Evolutionary conservation across 2,329 filamentous ascomycete genomes (phyloP).

Genomic region (Aspergillus caelatus): DNA sequence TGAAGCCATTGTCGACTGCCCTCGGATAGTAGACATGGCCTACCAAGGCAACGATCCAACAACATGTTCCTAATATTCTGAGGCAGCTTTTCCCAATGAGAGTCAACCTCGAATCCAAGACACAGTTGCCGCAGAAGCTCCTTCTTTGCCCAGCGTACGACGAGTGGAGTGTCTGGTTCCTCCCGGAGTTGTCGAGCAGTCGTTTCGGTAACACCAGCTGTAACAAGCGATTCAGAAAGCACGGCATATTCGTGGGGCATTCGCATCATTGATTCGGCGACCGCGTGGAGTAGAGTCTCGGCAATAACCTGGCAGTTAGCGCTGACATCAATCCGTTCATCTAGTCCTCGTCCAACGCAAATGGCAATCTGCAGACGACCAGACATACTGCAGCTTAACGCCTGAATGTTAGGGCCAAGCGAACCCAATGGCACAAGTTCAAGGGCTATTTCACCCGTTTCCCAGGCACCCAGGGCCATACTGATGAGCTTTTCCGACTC

Average conservation of each 20-base stretch:
- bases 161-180: slow-evolving; percentile 40
- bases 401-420: slow-evolving; percentile 38
- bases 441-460: slow-evolving; percentile 32
- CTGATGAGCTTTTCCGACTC: slow-evolving; percentile 38
- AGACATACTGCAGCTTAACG: slow-evolving; percentile 35
- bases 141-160: slow-evolving; percentile 45
- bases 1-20: slow-evolving; percentile 50
- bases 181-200: slow-evolving; percentile 37
- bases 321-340: slow-evolving; percentile 36
- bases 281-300: slow-evolving; percentile 41
- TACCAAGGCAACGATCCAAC: slow-evolving; percentile 50
- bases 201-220: slow-evolving; percentile 37
- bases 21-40: slow-evolving; percentile 44
- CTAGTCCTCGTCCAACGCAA: slow-evolving; percentile 33
- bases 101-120: slow-evolving; percentile 54
- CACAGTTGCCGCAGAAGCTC: slow-evolving; percentile 53
- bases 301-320: slow-evolving; percentile 43
- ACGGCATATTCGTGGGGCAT: slow-evolving; percentile 42
- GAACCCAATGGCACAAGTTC: slow-evolving; percentile 39
- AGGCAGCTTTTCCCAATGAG: slow-evolving; percentile 55
- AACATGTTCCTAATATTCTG: slow-evolving; percentile 50
- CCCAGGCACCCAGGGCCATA: slow-evolving; percentile 37
- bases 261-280: slow-evolving; percentile 37
- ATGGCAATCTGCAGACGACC: slow-evolving; percentile 34
- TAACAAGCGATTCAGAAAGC: slow-evolving; percentile 38